Conservation (phyloP, 2,329 filamentous ascomycete genomes). For the Paecilomyces sp. region DNA sequence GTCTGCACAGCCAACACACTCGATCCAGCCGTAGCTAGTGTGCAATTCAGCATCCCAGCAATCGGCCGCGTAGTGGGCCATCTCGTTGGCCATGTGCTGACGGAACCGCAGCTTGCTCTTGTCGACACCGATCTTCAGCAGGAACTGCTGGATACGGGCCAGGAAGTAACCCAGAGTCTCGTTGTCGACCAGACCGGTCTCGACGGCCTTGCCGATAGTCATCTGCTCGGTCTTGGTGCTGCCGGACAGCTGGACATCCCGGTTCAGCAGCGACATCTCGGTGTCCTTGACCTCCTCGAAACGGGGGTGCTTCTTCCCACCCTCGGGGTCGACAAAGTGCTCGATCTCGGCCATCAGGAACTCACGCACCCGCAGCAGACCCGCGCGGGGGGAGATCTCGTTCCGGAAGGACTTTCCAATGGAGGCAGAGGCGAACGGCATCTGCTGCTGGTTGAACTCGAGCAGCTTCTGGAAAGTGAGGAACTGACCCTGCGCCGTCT, state of each 20-base stretch:
- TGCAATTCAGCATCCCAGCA: conserved; percentile 96
- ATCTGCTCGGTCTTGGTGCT: conserved; percentile 69
- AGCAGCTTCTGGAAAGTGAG: conserved; percentile 94
- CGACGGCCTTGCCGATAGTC: conserved; percentile 79
- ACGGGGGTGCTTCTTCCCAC: conserved; percentile 87
- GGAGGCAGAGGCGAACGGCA: conserved; percentile 95
- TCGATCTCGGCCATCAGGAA: conserved; percentile 99
- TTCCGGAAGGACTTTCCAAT: conserved; percentile 98
- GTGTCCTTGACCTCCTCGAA: conserved; percentile 80
- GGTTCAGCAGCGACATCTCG: conserved; percentile 76
- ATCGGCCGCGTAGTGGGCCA: conserved; percentile 92
- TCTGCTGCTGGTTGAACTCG: conserved; percentile 88
- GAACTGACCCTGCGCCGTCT: conserved; percentile 98
- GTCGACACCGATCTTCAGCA: conserved; percentile 82
- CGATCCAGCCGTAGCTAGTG: conserved; percentile 93
- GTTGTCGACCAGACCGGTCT: conserved; percentile 79
- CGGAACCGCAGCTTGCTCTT: conserved; percentile 85
- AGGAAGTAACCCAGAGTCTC: conserved; percentile 98
- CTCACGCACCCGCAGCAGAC: conserved; percentile 87
- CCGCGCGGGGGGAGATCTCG: conserved; percentile 88
- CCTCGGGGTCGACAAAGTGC: conserved; percentile 91
- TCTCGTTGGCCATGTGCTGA: conserved; percentile 89
- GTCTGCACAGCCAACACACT: conserved; percentile 95
- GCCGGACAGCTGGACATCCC: conserved; percentile 76
- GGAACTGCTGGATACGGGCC: conserved; percentile 85